Percentiles rank a stretch among this genome's conserved stretches.
These are phyloP conservation scores for Turnera subulata DNA, from an alignment of 345 rosid species.

Conservation along the genomic window DNA sequence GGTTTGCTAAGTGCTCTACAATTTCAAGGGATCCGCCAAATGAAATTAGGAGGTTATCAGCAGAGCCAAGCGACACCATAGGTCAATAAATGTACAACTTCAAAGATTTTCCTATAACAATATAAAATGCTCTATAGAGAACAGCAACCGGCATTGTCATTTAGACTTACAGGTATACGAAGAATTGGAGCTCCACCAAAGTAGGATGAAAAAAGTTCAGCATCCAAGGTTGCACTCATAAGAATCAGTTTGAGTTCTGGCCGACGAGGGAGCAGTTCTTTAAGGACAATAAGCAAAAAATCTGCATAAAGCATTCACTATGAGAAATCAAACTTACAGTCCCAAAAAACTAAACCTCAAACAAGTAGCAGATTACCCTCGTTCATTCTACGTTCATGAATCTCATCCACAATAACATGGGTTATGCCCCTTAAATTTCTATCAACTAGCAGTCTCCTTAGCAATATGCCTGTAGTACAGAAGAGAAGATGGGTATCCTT, in stretches of 20 bases:
- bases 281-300: constrained; percentile 88
- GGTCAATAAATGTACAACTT: background rate
- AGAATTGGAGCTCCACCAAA: constrained; percentile 78
- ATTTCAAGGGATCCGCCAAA: too few species aligned
- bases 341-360: constrained; percentile 8
- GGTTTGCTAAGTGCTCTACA: too few species aligned
- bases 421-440: constrained; percentile 77
- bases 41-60: too few species aligned
- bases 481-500: constrained; percentile 85
- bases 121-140: background rate
- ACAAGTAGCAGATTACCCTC: constrained; percentile 54
- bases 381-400: constrained; percentile 97
- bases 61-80: background rate
- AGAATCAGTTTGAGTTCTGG: constrained; percentile 77
- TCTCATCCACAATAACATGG: constrained; percentile 92
- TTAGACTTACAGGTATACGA: constrained; percentile 67
- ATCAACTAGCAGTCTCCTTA: constrained; percentile 88
- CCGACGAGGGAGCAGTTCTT: constrained; percentile 82
- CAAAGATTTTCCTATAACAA: background rate
- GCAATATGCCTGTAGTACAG: constrained; percentile 90
- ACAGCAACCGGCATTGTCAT: constrained; percentile 12
- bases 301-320: constrained; percentile 39
- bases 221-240: constrained; percentile 95
- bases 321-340: constrained; percentile 29
- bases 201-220: constrained; percentile 89